Base-by-base conservation (phyloP, 257 asterid genomes). In the Handroanthus guayacan region DNA sequence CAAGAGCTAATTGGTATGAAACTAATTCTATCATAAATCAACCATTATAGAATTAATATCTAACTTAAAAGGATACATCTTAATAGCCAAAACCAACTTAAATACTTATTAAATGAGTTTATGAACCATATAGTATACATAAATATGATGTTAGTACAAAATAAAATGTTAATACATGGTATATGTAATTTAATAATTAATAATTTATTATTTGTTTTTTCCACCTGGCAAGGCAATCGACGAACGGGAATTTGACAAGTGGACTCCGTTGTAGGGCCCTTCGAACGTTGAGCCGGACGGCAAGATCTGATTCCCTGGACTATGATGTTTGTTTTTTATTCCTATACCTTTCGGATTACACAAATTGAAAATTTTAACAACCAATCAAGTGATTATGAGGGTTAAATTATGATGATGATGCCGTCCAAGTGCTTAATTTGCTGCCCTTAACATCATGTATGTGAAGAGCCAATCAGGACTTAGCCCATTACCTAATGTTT, bases 281-380 rank as follows among this genome's bases (percentile, higher is more conserved):
- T 38, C 0, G 76, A 75, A 81, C 82, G 82, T 81, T 81, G 78
- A 72, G 69, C 73, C 20, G 58, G 80, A 63, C 85, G 83, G 87
- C 87, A 77, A 80, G 81, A 78, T 69, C 76, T 72, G 70, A 48
- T 48, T n/a, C n/a, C 14, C 12, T 51, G 56, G 56, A 12, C 56
- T 51, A 4, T 12, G 18, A 51, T 51, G 56, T 51, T 51, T 51
- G 5, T 13, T 9, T 48, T 8, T 11, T 48, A 2, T 9, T n/a
- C 55, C 56, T 14, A 51, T 5, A 18, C 56, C 16, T 51, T 13
- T 3, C 7, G 56, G 12, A 48, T 25, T 48, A 12, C 10, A n/a
- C 56, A 14, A 51, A n/a, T 4, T 51, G 17, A 51, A 13, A 3
- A 10, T 12, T 48, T 9, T 48, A 0, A 4, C 52, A 48, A 1